phyloP scores from a whole-genome alignment of 116 monocot genomes.

The Cymodocea nodosa region DNA sequence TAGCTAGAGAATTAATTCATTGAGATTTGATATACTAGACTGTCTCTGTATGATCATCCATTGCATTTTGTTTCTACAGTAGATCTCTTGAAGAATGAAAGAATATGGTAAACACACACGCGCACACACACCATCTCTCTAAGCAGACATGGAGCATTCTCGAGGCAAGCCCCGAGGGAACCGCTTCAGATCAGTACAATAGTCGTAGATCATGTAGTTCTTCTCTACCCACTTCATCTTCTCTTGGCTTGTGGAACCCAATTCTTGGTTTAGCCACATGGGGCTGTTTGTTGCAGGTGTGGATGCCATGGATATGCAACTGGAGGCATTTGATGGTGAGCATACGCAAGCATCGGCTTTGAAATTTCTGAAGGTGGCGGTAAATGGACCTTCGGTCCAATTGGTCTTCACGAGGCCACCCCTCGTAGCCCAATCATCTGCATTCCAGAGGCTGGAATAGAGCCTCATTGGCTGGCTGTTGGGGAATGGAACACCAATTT shows the following conservation, averaged over 20 bases:
- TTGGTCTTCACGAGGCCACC: conserved; percentile 65
- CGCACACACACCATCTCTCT: background rate
- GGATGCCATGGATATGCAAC: too few relatives aligned
- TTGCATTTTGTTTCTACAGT: too few relatives aligned
- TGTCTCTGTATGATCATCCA: too few relatives aligned
- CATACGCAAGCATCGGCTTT: conserved; percentile 15
- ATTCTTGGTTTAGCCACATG: background rate
- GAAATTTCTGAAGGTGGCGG: conserved; percentile 45
- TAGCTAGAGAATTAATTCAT: too few relatives aligned
- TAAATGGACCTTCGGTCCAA: conserved; percentile 64
- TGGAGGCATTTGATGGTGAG: too few relatives aligned
- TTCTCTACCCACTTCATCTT: conserved; percentile 12
- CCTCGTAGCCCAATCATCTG: conserved; percentile 67
- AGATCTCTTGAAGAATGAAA: too few relatives aligned
- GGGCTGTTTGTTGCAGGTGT: too few relatives aligned
- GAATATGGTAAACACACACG: background rate
- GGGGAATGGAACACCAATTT: conserved; percentile 44
- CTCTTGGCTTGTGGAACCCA: background rate
- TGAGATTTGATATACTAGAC: too few relatives aligned
- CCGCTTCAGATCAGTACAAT: conserved; percentile 8
- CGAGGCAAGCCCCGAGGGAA: conserved; percentile 10
- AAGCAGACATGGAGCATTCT: conserved; percentile 3
- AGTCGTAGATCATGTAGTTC: conserved; percentile 15
- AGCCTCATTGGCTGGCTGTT: conserved; percentile 55
- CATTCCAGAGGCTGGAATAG: conserved; percentile 66